Evolutionary conservation across 2,329 filamentous ascomycete genomes (phyloP).

Genomic region (Periconia sp.): DNA sequence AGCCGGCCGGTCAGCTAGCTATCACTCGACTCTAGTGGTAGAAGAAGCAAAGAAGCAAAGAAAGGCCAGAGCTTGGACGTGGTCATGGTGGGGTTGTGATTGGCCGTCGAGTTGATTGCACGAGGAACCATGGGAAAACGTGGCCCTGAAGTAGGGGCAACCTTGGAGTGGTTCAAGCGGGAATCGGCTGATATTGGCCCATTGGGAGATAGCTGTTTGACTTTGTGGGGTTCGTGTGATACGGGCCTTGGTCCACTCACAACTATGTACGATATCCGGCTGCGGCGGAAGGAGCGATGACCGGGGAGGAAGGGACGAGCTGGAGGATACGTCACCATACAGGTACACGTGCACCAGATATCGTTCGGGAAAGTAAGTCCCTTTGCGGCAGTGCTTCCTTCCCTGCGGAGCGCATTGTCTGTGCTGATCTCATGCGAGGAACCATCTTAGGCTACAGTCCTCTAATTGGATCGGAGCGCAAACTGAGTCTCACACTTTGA

Average conservation of each 20-base stretch:
- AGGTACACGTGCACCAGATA: neutral
- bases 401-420: neutral
- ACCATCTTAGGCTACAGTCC: neutral
- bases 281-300: no score
- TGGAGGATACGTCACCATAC: neutral
- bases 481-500: slow-evolving; percentile 7
- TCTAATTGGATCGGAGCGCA: slow-evolving; percentile 11
- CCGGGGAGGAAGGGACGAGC: no score
- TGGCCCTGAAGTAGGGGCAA: neutral
- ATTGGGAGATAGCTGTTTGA: no score
- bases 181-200: no score
- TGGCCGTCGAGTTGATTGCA: neutral
- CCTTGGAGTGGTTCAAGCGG: neutral
- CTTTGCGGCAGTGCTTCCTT: no score
- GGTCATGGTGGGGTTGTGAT: slow-evolving; percentile 4
- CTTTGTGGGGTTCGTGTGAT: no score
- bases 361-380: no score
- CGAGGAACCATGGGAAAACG: slow-evolving; percentile 1
- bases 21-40: slow-evolving; percentile 1
- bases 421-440: neutral
- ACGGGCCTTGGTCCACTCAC: no score
- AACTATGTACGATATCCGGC: no score
- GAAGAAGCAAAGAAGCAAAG: slow-evolving; percentile 11
- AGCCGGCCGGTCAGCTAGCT: neutral
- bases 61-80: neutral